Percentiles rank a stretch among this genome's conserved stretches.
phyloP scores from a whole-genome alignment of 2,329 filamentous ascomycete genomes.

The Phaeomoniella chlamydospora region DNA sequence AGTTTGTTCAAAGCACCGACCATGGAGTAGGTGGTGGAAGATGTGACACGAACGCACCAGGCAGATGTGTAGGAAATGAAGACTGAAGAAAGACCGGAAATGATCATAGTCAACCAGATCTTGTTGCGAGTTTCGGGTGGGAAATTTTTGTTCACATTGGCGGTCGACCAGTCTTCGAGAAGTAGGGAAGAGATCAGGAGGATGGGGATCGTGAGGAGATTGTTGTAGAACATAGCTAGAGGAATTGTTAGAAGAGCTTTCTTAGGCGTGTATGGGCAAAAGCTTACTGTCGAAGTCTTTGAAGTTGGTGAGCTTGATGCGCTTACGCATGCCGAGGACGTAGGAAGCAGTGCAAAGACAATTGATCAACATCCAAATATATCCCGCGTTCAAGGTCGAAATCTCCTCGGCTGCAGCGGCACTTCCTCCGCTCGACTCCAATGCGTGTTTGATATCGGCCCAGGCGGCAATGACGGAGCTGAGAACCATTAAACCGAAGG shows the following conservation, averaged over 20 bases:
- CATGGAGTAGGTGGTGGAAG: conserved; percentile 97
- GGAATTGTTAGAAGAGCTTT: conserved; percentile 11
- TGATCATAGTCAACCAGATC: conserved; percentile 76
- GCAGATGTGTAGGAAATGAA: conserved; percentile 99
- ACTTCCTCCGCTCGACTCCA: conserved; percentile 43
- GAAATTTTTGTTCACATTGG: conserved; percentile 79
- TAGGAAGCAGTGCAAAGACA: conserved; percentile 89
- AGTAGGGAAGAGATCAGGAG: conserved; percentile 69
- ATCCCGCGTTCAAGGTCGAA: conserved; percentile 83
- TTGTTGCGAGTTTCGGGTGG: conserved; percentile 64
- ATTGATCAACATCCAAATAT: conserved; percentile 96
- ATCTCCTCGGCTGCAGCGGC: conserved; percentile 58
- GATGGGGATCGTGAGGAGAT: conserved; percentile 88
- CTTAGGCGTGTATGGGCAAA: not conserved
- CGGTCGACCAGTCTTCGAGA: conserved; percentile 80
- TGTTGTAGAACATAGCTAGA: conserved; percentile 99
- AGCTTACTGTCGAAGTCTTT: conserved; percentile 97
- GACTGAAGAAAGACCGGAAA: conserved; percentile 83
- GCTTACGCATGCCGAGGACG: conserved; percentile 86
- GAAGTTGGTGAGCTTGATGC: conserved; percentile 99
- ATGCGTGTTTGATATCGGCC: conserved; percentile 85
- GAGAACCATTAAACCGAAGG: conserved; percentile 91
- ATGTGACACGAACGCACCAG: conserved; percentile 96
- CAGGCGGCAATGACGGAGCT: conserved; percentile 91
- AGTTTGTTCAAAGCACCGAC: conserved; percentile 97